These are phyloP conservation scores for Eremochloa ophiuroides DNA, from an alignment of 176 grass and related monocot species.

Conservation along the genomic window DNA sequence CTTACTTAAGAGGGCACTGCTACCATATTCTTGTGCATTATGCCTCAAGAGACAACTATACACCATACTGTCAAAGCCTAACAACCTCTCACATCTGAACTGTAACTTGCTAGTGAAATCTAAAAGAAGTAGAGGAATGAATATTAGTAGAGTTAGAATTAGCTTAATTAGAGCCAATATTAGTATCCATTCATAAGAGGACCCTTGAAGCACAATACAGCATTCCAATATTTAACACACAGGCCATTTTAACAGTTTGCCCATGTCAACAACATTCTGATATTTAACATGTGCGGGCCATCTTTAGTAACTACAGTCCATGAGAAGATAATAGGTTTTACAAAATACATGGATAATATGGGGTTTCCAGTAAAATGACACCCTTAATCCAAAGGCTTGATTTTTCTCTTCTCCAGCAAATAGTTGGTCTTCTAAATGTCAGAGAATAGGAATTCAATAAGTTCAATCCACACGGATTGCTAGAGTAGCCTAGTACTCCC, in stretches of 20 bases:
- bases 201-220: background rate
- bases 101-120: slow-evolving; percentile 18
- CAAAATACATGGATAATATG: background rate
- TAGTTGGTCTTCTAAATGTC: background rate
- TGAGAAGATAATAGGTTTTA: slow-evolving; percentile 13
- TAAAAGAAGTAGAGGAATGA: background rate
- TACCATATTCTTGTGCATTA: slow-evolving; percentile 1
- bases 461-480: background rate
- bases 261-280: background rate
- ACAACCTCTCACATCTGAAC: background rate
- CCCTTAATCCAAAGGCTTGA: background rate
- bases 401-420: background rate
- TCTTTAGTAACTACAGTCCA: background rate
- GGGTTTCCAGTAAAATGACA: background rate
- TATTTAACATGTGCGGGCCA: background rate
- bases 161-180: background rate
- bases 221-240: background rate
- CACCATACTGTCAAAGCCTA: slow-evolving; percentile 1
- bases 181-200: background rate
- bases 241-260: background rate
- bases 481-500: background rate
- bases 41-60: slow-evolving; percentile 12
- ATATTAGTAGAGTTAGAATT: background rate
- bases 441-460: slow-evolving; percentile 9
- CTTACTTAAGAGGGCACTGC: background rate